Base-by-base conservation (phyloP, 2,329 filamentous ascomycete species). In the Colletotrichum ledebouriae region DNA sequence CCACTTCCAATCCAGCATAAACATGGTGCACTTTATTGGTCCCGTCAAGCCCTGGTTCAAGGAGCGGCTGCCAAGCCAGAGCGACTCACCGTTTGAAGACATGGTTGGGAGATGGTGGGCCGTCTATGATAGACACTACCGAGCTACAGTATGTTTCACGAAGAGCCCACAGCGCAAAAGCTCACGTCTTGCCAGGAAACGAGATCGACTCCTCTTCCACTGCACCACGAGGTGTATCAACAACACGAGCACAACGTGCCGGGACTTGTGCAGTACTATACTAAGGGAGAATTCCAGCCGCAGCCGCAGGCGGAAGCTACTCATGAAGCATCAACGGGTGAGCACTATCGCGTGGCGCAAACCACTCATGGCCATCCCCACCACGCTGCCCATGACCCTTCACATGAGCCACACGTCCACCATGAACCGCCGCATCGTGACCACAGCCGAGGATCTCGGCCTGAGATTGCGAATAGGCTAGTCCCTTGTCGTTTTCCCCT, bases 11-110 rank as follows among this genome's bases (percentile, higher is more conserved):
- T 92, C 92, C 55, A 92, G 89, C 73, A 97, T 99, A 75, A 94
- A 87, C 76, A 87, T 97, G 83, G 91, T 97, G 29, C 96, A 99
- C 81, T 99, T 98, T 79, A 98, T 99, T 75, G 96, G 96, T 47
- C 81, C 90, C 67, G 87, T 93, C 63, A 99, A 99, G 82, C 96
- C 96, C 0, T 99, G 96, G 96, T 86, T 86, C 22, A 81, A 88
- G 68, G 90, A 89, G 42, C 85, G 90, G 72, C 76, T 85, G 55
- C 81, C 84, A 9, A 81, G 83, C 59, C 82, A 82, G 55, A 87
- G 87, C 37, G 81, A 82, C 53, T 86, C 86, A 2, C 90, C 92
- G 0, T 97, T 94, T 77, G 90, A 93, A 76, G 92, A 98, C 80
- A 90, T 98, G 83, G 82, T 94, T 47, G 91, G 89, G 68, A 88